These are phyloP conservation scores for Dichotomopilus funicola DNA, from an alignment of 2,329 filamentous ascomycete species.

Conservation along the genomic window DNA sequence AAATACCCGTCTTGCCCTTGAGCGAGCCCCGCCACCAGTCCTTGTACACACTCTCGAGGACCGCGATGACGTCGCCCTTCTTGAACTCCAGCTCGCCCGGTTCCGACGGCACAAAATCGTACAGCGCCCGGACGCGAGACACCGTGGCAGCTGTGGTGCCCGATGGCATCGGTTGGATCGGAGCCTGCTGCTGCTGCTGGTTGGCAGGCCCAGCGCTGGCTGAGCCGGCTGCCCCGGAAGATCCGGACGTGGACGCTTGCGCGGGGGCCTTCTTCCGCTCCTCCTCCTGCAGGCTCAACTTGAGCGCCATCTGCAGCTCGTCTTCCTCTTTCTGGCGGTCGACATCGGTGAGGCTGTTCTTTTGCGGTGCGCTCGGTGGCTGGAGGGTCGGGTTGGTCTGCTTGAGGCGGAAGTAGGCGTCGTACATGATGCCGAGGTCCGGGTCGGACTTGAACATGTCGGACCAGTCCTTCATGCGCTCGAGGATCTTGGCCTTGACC, in stretches of 20 bases:
- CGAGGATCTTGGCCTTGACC: slow-evolving; percentile 94
- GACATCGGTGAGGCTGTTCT: slow-evolving; percentile 80
- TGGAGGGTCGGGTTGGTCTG: slow-evolving; percentile 79
- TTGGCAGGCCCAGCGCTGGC: slow-evolving; percentile 28
- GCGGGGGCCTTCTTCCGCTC: slow-evolving; percentile 49
- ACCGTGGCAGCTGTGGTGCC: slow-evolving; percentile 95
- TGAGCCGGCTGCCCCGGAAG: slow-evolving; percentile 33
- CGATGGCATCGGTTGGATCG: slow-evolving; percentile 56
- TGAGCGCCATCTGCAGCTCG: slow-evolving; percentile 92
- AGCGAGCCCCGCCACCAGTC: slow-evolving; percentile 99
- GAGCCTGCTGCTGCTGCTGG: slow-evolving; percentile 35
- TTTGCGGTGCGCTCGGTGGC: slow-evolving; percentile 85
- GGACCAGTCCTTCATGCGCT: slow-evolving; percentile 93
- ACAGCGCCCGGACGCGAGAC: slow-evolving; percentile 85
- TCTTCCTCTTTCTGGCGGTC: slow-evolving; percentile 96
- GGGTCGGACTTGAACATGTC: slow-evolving; percentile 88
- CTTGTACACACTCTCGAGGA: slow-evolving; percentile 96
- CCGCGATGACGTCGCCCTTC: slow-evolving; percentile 94
- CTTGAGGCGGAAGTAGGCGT: slow-evolving; percentile 85
- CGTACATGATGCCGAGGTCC: slow-evolving; percentile 95
- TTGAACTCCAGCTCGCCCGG: slow-evolving; percentile 92
- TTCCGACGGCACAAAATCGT: slow-evolving; percentile 91
- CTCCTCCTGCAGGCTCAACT: slow-evolving; percentile 87
- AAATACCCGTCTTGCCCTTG: slow-evolving; percentile 92
- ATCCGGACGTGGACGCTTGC: slow-evolving; percentile 30